Percentiles rank a stretch among this genome's conserved stretches.
These are phyloP conservation scores for Hypoxylon intermedium DNA, from an alignment of 495 filamentous ascomycete genomes.

Conservation along the genomic window DNA sequence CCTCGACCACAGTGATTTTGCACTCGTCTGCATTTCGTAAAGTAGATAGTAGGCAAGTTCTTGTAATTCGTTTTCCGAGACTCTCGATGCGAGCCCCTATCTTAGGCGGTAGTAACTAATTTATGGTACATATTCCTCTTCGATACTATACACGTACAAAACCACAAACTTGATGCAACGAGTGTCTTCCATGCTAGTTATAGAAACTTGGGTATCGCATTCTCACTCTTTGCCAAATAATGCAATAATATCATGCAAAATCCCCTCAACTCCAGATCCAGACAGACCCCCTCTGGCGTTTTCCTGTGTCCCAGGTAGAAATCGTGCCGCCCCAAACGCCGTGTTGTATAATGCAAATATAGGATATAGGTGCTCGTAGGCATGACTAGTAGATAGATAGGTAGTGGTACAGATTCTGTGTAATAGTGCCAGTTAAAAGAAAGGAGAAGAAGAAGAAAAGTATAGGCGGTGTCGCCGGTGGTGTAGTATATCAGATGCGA, in stretches of 20 bases:
- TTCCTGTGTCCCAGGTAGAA: conserved; percentile 2
- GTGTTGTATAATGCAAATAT: conserved; percentile 6
- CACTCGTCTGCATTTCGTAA: no score
- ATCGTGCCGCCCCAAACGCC: conserved; percentile 7
- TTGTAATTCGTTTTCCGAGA: no score
- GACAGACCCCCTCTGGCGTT: neutral
- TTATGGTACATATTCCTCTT: neutral
- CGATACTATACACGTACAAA: neutral
- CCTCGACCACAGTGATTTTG: no score
- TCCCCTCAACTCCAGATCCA: conserved; percentile 14
- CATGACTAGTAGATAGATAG: neutral
- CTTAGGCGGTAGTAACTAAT: no score
- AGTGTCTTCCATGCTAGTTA: neutral
- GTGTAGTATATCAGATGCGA: conserved; percentile 30
- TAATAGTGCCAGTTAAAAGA: neutral
- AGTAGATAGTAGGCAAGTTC: no score
- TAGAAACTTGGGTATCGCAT: conserved; percentile 17
- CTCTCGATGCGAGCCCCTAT: no score
- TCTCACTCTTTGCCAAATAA: neutral
- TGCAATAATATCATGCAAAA: neutral
- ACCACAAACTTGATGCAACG: neutral
- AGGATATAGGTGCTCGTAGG: conserved; percentile 4
- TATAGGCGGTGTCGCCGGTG: conserved; percentile 6
- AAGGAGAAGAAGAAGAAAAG: conserved; percentile 1
- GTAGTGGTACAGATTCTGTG: conserved; percentile 17